phyloP scores from a whole-genome alignment of 306 rosid species.

The Rubus parviflorus region DNA sequence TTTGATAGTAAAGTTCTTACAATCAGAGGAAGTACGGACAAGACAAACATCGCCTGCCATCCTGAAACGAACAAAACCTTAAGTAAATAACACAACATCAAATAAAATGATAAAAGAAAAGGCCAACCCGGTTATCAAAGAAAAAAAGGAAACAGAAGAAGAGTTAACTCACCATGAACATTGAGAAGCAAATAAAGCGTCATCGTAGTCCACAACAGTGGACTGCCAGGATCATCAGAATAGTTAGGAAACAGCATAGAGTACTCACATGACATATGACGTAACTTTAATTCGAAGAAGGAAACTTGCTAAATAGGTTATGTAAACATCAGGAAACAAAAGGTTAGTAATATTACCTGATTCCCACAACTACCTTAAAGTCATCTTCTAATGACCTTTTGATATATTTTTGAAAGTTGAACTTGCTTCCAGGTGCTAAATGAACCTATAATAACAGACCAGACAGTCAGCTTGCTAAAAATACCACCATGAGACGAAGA shows the following conservation, averaged over 20 bases:
- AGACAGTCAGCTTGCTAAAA: not conserved
- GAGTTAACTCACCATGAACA: conserved; percentile 66
- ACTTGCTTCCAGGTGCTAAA: conserved; percentile 92
- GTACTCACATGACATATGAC: not conserved
- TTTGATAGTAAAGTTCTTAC: conserved; percentile 43
- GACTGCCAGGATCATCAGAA: conserved; percentile 58
- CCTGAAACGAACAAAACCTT: conserved; percentile 46
- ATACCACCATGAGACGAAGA: not conserved
- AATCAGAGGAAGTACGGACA: conserved; percentile 70
- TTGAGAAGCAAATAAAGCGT: conserved; percentile 81
- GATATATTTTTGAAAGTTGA: conserved; percentile 92
- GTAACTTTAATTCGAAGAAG: not conserved
- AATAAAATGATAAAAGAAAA: not conserved
- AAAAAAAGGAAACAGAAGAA: conserved; percentile 5
- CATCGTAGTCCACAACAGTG: conserved; percentile 82
- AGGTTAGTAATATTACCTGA: conserved; percentile 54
- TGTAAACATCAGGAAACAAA: not conserved
- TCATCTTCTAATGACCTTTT: conserved; percentile 95
- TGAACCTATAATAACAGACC: conserved; percentile 59
- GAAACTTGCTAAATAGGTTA: not conserved
- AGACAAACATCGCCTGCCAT: conserved; percentile 63
- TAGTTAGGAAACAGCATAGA: not conserved
- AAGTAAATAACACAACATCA: conserved; percentile 5
- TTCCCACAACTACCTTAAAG: conserved; percentile 96
- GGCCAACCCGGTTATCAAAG: not conserved